phyloP scores from a whole-genome alignment of 2,329 filamentous ascomycete species.

The Beauveria sp. region DNA sequence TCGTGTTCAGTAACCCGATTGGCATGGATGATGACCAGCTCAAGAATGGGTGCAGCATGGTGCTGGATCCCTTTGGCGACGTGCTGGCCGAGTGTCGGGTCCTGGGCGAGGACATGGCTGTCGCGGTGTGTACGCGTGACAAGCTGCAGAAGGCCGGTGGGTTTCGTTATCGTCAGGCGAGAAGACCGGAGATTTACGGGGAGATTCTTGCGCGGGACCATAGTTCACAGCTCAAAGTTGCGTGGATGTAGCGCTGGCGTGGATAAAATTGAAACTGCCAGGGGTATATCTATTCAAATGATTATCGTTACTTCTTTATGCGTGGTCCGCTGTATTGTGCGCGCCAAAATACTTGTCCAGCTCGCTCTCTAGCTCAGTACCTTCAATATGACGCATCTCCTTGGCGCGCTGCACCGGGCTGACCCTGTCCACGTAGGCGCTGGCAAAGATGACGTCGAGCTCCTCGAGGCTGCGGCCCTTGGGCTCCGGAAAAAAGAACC shows the following conservation, averaged over 20 bases:
- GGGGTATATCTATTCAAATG: neutral
- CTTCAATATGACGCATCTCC: constrained; percentile 20
- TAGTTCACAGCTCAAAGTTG: constrained; percentile 12
- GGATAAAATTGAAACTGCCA: neutral
- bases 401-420: constrained; percentile 21
- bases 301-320: neutral
- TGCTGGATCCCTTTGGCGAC: constrained; percentile 15
- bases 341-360: constrained; percentile 22
- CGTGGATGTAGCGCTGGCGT: constrained; percentile 11
- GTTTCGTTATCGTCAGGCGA: constrained; percentile 13
- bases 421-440: constrained; percentile 19
- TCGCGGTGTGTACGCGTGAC: constrained; percentile 14
- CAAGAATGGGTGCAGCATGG: constrained; percentile 16
- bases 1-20: constrained; percentile 16
- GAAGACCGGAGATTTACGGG: constrained; percentile 13
- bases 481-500: constrained; percentile 47
- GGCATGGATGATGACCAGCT: constrained; percentile 16
- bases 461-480: constrained; percentile 54
- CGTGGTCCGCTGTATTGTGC: neutral
- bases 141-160: constrained; percentile 14
- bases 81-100: constrained; percentile 13
- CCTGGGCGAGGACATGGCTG: constrained; percentile 13
- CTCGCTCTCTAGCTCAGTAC: constrained; percentile 20
- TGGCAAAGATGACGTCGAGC: constrained; percentile 51
- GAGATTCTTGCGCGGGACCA: constrained; percentile 10